Evolutionary conservation across 2,329 filamentous ascomycete genomes (phyloP).

Genomic region (Aspergillus quadrilineatus): DNA sequence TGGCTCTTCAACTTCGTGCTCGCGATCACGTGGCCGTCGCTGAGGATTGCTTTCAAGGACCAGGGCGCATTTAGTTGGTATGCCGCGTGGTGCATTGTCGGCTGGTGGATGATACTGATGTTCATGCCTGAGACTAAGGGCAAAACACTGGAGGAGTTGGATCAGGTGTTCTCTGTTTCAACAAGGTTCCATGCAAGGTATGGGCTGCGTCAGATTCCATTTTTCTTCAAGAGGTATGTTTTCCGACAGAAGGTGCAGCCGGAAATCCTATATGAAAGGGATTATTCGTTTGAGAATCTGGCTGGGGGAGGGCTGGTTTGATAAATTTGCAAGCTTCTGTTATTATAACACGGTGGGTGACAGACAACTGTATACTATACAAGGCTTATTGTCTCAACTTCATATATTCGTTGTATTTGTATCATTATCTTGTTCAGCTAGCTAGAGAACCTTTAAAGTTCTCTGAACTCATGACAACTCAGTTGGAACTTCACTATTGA

Average conservation of each 20-base stretch:
- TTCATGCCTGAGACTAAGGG: conserved; percentile 45
- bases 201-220: conserved; percentile 39
- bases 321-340: neutral
- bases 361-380: neutral
- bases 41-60: conserved; percentile 48
- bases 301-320: conserved; percentile 24
- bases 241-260: conserved; percentile 41
- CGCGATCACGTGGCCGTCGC: conserved; percentile 54
- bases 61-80: conserved; percentile 57
- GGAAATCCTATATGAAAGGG: conserved; percentile 38
- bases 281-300: conserved; percentile 22
- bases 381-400: neutral
- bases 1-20: conserved; percentile 60
- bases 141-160: conserved; percentile 48
- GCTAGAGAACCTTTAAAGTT: neutral
- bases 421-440: neutral
- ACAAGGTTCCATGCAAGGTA: conserved; percentile 45
- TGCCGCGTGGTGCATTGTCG: conserved; percentile 43
- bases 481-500: no score
- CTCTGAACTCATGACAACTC: no score
- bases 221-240: conserved; percentile 37
- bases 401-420: conserved; percentile 9
- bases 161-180: conserved; percentile 56
- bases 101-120: conserved; percentile 47
- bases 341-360: no score